Evolutionary conservation across 1,284 basidiomycete genomes (phyloP), one percentile per base, ranked within the genome.

Genomic region (Tilletia walkeri): DNA sequence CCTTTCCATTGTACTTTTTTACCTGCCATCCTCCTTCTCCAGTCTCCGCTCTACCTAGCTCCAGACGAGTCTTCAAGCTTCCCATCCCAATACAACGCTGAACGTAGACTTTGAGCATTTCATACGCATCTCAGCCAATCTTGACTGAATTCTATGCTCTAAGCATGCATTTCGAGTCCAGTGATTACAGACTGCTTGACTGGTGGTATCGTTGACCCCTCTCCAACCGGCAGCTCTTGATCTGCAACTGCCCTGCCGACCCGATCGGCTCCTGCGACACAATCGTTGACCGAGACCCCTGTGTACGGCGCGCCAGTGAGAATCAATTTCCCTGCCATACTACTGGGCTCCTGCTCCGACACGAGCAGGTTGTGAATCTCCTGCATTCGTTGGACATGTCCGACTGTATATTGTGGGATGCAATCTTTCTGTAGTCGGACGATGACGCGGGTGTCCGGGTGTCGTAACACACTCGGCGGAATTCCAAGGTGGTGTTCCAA

Each of bases 281-380:
- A 95, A 80, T 97, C 95, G 18, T 92, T 92, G 4, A 97, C 88
- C 70, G 94, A 94, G 0, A 95, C 92, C 0, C 94, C 95, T 0
- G 88, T 89, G 41, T 94, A 92, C 10, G 93, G 93, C 4, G 93
- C 92, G 1, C 95, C 95, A 1, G 92, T 86, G 1, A 97, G 86
- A 54, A 89, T 89, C 73, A 96, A 80, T 72, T 87, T 86, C 3
- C 88, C 88, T 0, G 84, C 84, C 88, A 90, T 92, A 12, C 84
- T 82, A 10, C 76, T 80, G 30, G 24, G 24, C 67, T 71, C 61
- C 34, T 39, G 10, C 49, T 14, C 16, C 66, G 45, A 66, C 65
- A 20, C 24, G 10, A 92, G 83, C 4, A 85, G 85, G 7, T 80
- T 75, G 68, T 86, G 86, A 63, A 96, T 80, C 75, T 90, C 88